A percentile compares a stretch with the other conserved stretches of the same genome.
Evolutionary conservation across 1,139 yeast species (phyloP).

Genomic region (Lodderomyces pseudojiufengensis): DNA sequence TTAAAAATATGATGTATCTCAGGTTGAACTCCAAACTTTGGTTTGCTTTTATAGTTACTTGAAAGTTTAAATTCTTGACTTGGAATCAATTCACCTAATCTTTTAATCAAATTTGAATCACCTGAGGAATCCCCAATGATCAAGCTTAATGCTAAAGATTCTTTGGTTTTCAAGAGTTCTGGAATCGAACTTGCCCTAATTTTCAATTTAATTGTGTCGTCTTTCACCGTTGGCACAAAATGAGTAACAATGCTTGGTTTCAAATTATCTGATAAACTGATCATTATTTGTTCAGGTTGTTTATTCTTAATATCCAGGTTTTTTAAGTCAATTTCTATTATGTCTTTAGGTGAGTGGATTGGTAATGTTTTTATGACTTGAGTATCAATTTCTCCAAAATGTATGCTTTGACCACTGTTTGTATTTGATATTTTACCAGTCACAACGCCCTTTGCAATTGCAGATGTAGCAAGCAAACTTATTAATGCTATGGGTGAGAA

Average conservation of each 20-base stretch:
- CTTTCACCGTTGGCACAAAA: slow-evolving; percentile 23
- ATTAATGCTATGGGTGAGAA: slow-evolving; percentile 9
- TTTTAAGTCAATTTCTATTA: slow-evolving; percentile 26
- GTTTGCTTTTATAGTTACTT: slow-evolving; percentile 26
- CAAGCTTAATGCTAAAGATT: slow-evolving; percentile 28
- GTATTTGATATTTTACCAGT: slow-evolving; percentile 27
- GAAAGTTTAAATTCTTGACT: slow-evolving; percentile 24
- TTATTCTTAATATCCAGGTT: slow-evolving; percentile 13
- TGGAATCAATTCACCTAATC: slow-evolving; percentile 35
- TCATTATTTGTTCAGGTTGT: slow-evolving; percentile 27
- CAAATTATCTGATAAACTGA: slow-evolving; percentile 23
- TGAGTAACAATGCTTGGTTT: slow-evolving; percentile 24
- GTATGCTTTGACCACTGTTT: slow-evolving; percentile 20
- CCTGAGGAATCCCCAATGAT: slow-evolving; percentile 29
- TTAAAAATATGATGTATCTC: slow-evolving; percentile 73
- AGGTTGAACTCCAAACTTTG: slow-evolving; percentile 48
- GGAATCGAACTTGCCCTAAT: slow-evolving; percentile 35
- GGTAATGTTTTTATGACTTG: slow-evolving; percentile 31
- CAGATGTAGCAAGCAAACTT: slow-evolving; percentile 1
- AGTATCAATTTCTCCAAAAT: slow-evolving; percentile 37
- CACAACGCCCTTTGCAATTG: slow-evolving; percentile 25
- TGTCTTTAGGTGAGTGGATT: slow-evolving; percentile 32
- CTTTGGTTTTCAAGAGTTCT: slow-evolving; percentile 33
- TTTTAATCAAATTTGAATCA: slow-evolving; percentile 22
- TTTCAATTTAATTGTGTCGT: slow-evolving; percentile 21